Evolutionary conservation across 139 green algal genomes (phyloP).

Genomic region (Chlamydomonas eustigma): DNA sequence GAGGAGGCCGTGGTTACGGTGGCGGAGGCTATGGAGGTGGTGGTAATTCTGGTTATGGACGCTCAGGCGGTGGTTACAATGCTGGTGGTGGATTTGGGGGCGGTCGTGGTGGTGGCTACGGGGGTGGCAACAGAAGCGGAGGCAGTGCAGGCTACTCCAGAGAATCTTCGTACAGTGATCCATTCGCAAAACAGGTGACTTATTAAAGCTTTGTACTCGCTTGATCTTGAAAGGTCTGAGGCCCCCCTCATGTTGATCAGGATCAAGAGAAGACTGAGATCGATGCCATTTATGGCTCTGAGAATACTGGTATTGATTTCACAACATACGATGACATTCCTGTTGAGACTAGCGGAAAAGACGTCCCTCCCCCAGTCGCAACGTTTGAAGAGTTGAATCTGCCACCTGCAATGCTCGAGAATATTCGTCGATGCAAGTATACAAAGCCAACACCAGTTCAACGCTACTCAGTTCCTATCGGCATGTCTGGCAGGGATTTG

Average conservation of each 20-base stretch:
- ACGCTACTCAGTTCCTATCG: constrained; percentile 94
- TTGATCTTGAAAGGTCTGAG: constrained; percentile 11
- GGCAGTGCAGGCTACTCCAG: constrained; percentile 17
- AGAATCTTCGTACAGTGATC: constrained; percentile 39
- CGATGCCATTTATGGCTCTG: constrained; percentile 33
- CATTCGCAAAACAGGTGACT: constrained; percentile 33
- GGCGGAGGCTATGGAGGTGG: constrained; percentile 29
- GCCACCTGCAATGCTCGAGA: constrained; percentile 67
- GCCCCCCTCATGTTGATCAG: constrained; percentile 56
- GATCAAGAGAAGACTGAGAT: constrained; percentile 59
- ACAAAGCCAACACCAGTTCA: constrained; percentile 97
- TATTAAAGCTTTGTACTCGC: neutral
- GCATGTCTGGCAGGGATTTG: constrained; percentile 85
- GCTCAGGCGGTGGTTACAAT: constrained; percentile 25
- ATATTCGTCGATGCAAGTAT: constrained; percentile 95
- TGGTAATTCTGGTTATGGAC: constrained; percentile 17
- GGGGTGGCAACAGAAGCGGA: constrained; percentile 24
- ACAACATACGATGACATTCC: constrained; percentile 84
- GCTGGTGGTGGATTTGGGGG: constrained; percentile 37
- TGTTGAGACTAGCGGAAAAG: constrained; percentile 83
- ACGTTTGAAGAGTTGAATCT: constrained; percentile 86
- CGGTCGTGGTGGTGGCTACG: constrained; percentile 38
- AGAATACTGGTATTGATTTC: constrained; percentile 98
- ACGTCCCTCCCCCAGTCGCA: constrained; percentile 75
- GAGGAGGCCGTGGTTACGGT: constrained; percentile 31